These are phyloP conservation scores for Botrytis elliptica DNA, from an alignment of 2,329 filamentous ascomycete genomes.

Conservation along the genomic window DNA sequence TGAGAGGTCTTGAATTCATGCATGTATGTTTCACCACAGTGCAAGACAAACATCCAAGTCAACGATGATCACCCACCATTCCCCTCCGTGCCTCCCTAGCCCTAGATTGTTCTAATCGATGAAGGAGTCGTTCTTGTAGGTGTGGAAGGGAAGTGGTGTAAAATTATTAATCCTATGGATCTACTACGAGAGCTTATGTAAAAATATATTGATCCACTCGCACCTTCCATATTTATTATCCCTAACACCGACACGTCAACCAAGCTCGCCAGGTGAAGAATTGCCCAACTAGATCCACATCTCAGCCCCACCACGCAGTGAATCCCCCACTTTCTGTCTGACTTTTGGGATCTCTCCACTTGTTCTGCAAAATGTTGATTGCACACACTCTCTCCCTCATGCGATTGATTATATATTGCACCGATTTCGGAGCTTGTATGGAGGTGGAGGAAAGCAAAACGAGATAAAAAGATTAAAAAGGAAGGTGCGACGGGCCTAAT, in stretches of 20 bases:
- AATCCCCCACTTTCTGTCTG: background rate
- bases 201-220: too few relatives aligned
- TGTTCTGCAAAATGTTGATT: background rate
- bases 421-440: too few relatives aligned
- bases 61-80: background rate
- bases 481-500: background rate
- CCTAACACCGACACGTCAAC: background rate
- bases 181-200: too few relatives aligned
- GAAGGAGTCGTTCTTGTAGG: too few relatives aligned
- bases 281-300: background rate
- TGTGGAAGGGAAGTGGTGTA: too few relatives aligned
- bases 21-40: background rate
- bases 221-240: too few relatives aligned
- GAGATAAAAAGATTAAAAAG: fast-evolving
- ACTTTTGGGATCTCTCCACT: background rate
- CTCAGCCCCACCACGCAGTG: background rate
- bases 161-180: too few relatives aligned
- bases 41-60: background rate
- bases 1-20: background rate
- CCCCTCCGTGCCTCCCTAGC: background rate
- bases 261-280: background rate
- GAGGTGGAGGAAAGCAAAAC: background rate
- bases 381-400: too few relatives aligned
- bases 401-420: too few relatives aligned
- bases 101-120: background rate